phyloP scores from a whole-genome alignment of 2,329 filamentous ascomycete genomes.

The Ceratocystis cacaofunesta region DNA sequence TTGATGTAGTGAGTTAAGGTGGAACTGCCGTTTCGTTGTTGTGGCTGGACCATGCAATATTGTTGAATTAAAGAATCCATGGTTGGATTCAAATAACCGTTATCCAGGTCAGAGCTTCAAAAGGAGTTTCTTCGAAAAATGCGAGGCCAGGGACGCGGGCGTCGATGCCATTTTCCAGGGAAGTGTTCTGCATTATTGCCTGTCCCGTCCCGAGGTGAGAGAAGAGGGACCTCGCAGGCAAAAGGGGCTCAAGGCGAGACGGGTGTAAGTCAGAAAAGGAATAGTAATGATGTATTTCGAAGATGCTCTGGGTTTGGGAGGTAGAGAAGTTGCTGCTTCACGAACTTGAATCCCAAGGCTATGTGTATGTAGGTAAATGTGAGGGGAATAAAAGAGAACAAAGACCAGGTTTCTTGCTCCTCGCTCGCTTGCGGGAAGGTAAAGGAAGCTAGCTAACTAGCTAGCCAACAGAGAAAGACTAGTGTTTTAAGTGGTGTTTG shows the following conservation, averaged over 20 bases:
- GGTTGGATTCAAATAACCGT: not conserved
- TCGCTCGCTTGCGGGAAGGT: not conserved
- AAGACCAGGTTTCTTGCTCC: too few species aligned
- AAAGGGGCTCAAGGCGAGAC: conserved; percentile 1
- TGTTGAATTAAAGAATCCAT: conserved; percentile 12
- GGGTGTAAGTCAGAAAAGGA: not conserved
- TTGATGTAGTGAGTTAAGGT: not conserved
- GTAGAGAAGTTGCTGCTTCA: not conserved
- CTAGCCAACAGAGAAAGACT: not conserved
- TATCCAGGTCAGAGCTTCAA: conserved; percentile 3
- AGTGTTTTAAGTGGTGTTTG: not conserved
- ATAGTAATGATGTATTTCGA: not conserved
- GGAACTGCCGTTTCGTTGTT: conserved; percentile 1
- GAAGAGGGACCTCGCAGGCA: conserved; percentile 8
- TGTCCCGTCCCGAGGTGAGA: conserved; percentile 6
- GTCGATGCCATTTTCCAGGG: conserved; percentile 14
- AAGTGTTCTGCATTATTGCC: conserved; percentile 12
- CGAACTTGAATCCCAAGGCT: not conserved
- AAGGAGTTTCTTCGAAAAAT: not conserved
- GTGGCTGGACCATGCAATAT: conserved; percentile 13
- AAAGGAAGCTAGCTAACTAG: not conserved
- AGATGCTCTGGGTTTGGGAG: not conserved
- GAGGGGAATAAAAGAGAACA: too few species aligned
- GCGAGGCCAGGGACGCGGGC: conserved; percentile 15
- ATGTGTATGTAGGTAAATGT: not conserved